Conservation (phyloP, 2,329 filamentous ascomycete genomes). For the Epichloe festucae region DNA sequence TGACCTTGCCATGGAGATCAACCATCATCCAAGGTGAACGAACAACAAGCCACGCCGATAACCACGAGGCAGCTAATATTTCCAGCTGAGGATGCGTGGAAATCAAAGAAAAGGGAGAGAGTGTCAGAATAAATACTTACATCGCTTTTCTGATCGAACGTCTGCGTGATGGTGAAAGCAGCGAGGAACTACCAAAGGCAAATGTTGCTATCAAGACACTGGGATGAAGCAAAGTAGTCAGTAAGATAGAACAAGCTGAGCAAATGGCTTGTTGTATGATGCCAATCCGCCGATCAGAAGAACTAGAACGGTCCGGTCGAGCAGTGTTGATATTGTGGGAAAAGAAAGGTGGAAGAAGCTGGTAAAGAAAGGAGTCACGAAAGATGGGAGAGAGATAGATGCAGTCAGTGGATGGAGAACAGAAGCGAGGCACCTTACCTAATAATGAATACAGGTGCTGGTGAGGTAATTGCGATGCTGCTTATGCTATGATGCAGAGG, state of each 20-base stretch:
- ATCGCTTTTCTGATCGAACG: constrained; percentile 13
- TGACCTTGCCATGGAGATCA: neutral
- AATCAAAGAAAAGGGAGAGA: neutral
- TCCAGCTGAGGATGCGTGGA: too few relatives aligned
- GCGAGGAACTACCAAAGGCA: constrained; percentile 21
- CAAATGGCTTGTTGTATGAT: constrained; percentile 34
- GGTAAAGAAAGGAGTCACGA: constrained; percentile 8
- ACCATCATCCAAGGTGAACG: neutral
- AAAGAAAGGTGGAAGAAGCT: constrained; percentile 10
- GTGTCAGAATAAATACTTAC: constrained; percentile 10
- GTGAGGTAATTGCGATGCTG: constrained; percentile 14
- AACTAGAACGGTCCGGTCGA: constrained; percentile 26
- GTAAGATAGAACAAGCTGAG: constrained; percentile 47
- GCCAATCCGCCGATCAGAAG: constrained; percentile 14
- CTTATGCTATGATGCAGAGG: constrained; percentile 7
- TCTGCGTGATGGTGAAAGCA: constrained; percentile 18
- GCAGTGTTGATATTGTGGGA: constrained; percentile 34
- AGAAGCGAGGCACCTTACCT: constrained; percentile 11
- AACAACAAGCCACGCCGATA: neutral
- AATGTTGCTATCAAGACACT: constrained; percentile 39
- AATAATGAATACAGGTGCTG: constrained; percentile 6
- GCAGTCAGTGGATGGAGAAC: constrained; percentile 1
- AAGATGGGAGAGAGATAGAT: constrained; percentile 6
- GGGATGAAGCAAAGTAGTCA: constrained; percentile 45
- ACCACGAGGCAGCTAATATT: neutral